phyloP scores from a whole-genome alignment of 257 asterid genomes.

The Solanum chilense region DNA sequence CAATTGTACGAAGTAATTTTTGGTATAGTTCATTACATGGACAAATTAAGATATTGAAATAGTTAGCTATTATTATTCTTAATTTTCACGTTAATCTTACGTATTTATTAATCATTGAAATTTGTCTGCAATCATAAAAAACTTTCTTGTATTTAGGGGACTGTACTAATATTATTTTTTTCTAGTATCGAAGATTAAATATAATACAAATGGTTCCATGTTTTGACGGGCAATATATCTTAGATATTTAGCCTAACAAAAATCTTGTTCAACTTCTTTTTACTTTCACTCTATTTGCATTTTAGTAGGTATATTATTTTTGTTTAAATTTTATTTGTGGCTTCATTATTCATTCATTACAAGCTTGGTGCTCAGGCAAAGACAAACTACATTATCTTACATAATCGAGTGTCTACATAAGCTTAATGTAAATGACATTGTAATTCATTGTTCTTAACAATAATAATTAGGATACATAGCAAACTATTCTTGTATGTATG shows the following conservation, averaged over 20 bases:
- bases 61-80: background rate
- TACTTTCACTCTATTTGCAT: background rate
- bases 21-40: background rate
- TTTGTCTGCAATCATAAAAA: background rate
- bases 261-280: background rate
- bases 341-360: background rate
- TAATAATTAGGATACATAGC: background rate
- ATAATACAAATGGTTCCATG: background rate
- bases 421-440: background rate
- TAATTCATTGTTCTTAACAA: background rate
- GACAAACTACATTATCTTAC: background rate
- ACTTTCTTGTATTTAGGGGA: too few species aligned
- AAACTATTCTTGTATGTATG: background rate
- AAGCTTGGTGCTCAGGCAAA: background rate
- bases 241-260: too few species aligned
- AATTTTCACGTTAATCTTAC: background rate
- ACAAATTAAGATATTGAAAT: background rate
- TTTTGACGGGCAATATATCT: background rate
- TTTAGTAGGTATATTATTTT: background rate
- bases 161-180: background rate
- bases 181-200: background rate
- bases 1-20: background rate
- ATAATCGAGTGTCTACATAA: background rate
- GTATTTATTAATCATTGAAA: background rate
- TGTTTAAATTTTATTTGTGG: background rate